phyloP scores from a whole-genome alignment of 1,139 yeast genomes.

The Wickerhamiella infanticola region DNA sequence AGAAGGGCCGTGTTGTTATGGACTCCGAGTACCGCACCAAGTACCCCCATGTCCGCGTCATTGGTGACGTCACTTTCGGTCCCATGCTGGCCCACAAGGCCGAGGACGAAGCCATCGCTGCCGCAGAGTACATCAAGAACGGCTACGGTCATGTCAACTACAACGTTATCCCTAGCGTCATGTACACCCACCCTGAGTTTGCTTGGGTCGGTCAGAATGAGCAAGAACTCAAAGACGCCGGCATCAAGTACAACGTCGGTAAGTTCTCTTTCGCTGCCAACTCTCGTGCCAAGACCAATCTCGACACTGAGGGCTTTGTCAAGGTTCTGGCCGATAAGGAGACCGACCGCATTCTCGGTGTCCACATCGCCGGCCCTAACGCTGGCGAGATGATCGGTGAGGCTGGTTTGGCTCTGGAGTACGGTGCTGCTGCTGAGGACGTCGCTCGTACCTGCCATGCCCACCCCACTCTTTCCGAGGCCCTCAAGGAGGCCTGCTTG shows the following conservation, averaged over 20 bases:
- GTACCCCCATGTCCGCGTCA: constrained; percentile 84
- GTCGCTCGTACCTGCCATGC: constrained; percentile 96
- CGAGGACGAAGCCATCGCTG: constrained; percentile 99
- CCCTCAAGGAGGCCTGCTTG: constrained; percentile 96
- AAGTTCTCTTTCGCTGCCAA: constrained; percentile 98
- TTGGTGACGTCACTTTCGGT: constrained; percentile 97
- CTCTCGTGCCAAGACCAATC: constrained; percentile 97
- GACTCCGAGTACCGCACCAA: constrained; percentile 90
- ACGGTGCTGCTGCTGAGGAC: constrained; percentile 98
- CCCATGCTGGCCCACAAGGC: constrained; percentile 99
- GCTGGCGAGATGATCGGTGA: constrained; percentile 99
- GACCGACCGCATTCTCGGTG: constrained; percentile 92
- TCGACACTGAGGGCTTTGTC: constrained; percentile 94
- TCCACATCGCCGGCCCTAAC: constrained; percentile 92
- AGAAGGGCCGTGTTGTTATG: constrained; percentile 83
- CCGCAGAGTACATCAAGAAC: constrained; percentile 80
- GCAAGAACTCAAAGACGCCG: constrained; percentile 88
- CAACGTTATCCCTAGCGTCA: constrained; percentile 92
- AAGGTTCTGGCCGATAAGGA: constrained; percentile 93
- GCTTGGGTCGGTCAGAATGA: constrained; percentile 98
- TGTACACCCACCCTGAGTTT: constrained; percentile 98
- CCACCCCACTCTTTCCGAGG: constrained; percentile 96
- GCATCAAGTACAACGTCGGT: constrained; percentile 83
- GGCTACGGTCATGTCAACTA: constrained; percentile 98
- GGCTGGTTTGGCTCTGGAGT: constrained; percentile 93